Evolutionary conservation across 257 asterid genomes (phyloP).

Genomic region (Nemophila menziesii): DNA sequence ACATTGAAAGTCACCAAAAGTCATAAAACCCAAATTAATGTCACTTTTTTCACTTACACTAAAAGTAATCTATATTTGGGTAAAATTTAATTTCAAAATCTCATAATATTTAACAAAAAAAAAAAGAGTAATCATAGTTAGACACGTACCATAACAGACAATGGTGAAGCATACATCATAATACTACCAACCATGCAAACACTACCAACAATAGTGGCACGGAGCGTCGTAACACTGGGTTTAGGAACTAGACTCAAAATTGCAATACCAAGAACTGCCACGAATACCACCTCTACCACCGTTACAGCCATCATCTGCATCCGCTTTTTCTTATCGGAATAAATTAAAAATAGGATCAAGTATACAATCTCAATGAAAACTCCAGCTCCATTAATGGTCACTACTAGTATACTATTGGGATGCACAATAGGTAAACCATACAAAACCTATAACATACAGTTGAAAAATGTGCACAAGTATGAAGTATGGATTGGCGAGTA

Average conservation of each 20-base stretch:
- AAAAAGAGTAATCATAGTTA: background rate
- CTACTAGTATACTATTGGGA: slow-evolving; percentile 57
- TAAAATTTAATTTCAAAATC: too few relatives aligned
- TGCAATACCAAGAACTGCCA: slow-evolving; percentile 36
- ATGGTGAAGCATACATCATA: slow-evolving; percentile 76
- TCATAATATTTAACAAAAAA: too few relatives aligned
- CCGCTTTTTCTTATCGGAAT: slow-evolving; percentile 34
- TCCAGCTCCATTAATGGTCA: slow-evolving; percentile 67
- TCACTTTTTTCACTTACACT: too few relatives aligned
- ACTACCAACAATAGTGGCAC: slow-evolving; percentile 57
- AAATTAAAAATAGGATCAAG: slow-evolving; percentile 28
- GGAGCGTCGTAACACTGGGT: slow-evolving; percentile 31
- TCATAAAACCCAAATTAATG: too few relatives aligned
- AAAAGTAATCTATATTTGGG: too few relatives aligned
- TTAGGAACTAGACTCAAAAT: slow-evolving; percentile 37
- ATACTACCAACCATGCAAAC: slow-evolving; percentile 63
- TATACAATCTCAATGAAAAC: slow-evolving; percentile 49
- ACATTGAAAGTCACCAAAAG: too few relatives aligned
- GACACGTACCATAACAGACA: slow-evolving; percentile 54
- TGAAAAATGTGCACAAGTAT: slow-evolving; percentile 59
- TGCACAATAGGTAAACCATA: slow-evolving; percentile 77
- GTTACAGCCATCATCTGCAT: slow-evolving; percentile 22
- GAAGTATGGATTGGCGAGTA: slow-evolving; percentile 72
- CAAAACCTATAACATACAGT: slow-evolving; percentile 71
- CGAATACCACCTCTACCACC: slow-evolving; percentile 29